These are phyloP conservation scores for Cryptomeria japonica DNA, from an alignment of 75 land plant genomes.

Conservation along the genomic window DNA sequence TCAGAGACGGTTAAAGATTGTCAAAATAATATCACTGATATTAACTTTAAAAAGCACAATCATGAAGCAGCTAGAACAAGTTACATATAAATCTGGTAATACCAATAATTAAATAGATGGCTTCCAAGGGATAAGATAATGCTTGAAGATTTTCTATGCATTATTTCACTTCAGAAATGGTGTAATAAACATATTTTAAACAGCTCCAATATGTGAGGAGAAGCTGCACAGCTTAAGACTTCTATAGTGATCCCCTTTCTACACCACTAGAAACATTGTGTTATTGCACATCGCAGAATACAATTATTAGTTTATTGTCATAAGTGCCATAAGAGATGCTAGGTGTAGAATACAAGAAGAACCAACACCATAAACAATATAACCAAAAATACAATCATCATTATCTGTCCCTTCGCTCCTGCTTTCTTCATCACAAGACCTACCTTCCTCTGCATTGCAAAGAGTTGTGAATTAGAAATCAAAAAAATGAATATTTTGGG, in stretches of 20 bases:
- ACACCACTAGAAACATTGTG: neutral
- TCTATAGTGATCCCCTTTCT: neutral
- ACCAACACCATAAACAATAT: constrained; percentile 68
- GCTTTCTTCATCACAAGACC: constrained; percentile 89
- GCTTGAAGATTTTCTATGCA: neutral
- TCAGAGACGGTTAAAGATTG: neutral
- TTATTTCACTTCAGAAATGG: neutral
- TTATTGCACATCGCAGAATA: neutral
- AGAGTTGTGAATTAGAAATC: neutral
- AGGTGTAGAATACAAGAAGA: constrained; percentile 72
- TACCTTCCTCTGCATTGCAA: constrained; percentile 73
- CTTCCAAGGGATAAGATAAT: neutral
- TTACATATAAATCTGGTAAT: neutral
- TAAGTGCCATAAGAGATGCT: constrained; percentile 7
- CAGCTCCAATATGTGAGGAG: neutral
- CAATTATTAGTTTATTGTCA: neutral
- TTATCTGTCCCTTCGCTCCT: constrained; percentile 80
- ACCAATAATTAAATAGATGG: neutral
- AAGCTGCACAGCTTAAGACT: neutral
- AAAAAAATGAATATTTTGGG: neutral
- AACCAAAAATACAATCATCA: constrained; percentile 76
- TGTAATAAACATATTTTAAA: neutral
- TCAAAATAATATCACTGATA: neutral
- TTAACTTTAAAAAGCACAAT: neutral
- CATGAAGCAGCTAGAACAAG: neutral